Base-by-base conservation (phyloP, 1,284 basidiomycete genomes). In the Tilletia horrida region DNA sequence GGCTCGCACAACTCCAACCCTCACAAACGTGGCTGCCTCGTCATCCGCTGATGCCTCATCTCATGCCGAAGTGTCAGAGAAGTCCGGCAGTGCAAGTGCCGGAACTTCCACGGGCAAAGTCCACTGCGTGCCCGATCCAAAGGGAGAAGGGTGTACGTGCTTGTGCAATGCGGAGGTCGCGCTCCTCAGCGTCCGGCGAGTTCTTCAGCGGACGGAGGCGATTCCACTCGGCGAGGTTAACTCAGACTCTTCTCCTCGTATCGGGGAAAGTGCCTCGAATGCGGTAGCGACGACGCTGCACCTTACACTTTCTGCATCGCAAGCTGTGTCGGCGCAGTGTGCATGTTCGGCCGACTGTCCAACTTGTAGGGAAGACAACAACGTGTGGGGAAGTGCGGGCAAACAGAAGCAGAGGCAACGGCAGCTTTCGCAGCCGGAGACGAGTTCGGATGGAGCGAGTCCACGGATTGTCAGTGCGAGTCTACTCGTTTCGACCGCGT, bases 121-220 rank as follows among this genome's bases (percentile, higher is more conserved):
- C 27, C 76, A 81, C 63, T 81, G 80, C 67, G 79, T 81, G 2
- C 80, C 80, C 23, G 77, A 79, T 61, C 80, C 80, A 1, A 69
- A 61, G 27, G 80, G 80, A 25, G 75, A 72, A 27, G 79, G 76
- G 1, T 81, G 80, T 52, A 78, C 78, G 4, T 81, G 80, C 55
- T 75, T 76, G 1, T 80, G 79, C 68, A 74, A 78, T 31, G 74
- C 73, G 59, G 69, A 70, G 18, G 76, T 81, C 0, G 75, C 79
- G 6, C 67, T 81, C 14, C 69, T 81, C 40, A 75, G 69, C 42
- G 72, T 81, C 25, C 1, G 67, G 69, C 25, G 55, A 14, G 55
- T 59, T 4, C 27, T 59, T 67, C 71, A 57, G 71, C 74, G 68
- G 67, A 3, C 45, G 2, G 47, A 69, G 65, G 63, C 66, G 66